Percentiles rank a stretch among this genome's conserved stretches.
phyloP scores from a whole-genome alignment of 371 early-diverging fungal species.

The Mucor velutinosus region DNA sequence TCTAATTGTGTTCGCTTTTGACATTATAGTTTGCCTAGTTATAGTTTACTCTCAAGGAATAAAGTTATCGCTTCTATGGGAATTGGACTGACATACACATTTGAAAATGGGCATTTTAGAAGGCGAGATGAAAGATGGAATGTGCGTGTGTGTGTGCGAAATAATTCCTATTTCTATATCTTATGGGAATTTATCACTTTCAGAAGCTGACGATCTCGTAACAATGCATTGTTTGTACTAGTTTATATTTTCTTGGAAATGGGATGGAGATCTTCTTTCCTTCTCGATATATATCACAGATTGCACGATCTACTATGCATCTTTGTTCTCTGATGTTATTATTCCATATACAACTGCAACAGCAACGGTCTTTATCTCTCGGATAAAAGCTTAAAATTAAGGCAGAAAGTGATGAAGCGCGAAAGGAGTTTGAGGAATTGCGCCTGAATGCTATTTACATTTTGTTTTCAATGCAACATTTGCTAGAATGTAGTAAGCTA shows the following conservation, averaged over 20 bases:
- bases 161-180: neutral
- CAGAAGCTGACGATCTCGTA: neutral
- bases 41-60: neutral
- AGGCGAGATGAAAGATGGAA: neutral
- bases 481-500: no score
- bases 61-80: conserved; percentile 1
- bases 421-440: no score
- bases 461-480: no score
- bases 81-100: neutral
- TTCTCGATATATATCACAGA: neutral
- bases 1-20: neutral
- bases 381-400: neutral
- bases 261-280: neutral
- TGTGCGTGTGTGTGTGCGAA: neutral
- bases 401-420: no score
- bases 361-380: neutral
- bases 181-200: neutral
- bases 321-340: neutral
- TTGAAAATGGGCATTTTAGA: neutral
- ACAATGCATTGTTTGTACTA: neutral
- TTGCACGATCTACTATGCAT: neutral
- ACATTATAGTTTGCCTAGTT: conserved; percentile 15
- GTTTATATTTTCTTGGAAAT: neutral
- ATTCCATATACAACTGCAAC: neutral
- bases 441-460: no score